These are phyloP conservation scores for Aspergillus fumigatus DNA, from an alignment of 2,329 filamentous ascomycete species.

Conservation along the genomic window DNA sequence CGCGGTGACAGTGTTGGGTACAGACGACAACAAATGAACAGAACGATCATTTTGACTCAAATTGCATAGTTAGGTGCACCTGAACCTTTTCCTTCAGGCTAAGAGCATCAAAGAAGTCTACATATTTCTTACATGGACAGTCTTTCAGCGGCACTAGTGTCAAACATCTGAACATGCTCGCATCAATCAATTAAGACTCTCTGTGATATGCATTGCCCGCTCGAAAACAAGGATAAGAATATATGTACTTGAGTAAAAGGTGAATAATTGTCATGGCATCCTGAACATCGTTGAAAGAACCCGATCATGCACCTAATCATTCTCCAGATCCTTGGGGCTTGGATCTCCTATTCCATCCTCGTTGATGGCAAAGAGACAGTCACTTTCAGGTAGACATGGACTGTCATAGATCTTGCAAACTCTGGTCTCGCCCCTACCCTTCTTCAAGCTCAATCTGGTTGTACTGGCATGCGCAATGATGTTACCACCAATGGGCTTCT, in stretches of 20 bases:
- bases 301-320: slow-evolving; percentile 50
- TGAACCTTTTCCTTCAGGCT: not conserved
- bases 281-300: slow-evolving; percentile 5
- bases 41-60: not conserved
- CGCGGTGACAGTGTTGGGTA: slow-evolving; percentile 1
- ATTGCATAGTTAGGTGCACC: not conserved
- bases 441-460: slow-evolving; percentile 89
- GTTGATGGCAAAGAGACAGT: slow-evolving; percentile 93
- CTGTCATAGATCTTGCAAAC: slow-evolving; percentile 99
- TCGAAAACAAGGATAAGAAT: slow-evolving; percentile 2
- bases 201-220: not conserved
- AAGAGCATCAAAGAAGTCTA: not conserved
- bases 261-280: slow-evolving; percentile 23
- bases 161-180: not conserved
- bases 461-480: slow-evolving; percentile 98
- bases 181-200: not conserved
- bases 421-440: slow-evolving; percentile 89
- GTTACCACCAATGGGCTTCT: slow-evolving; percentile 98
- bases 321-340: slow-evolving; percentile 90
- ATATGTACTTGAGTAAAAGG: slow-evolving; percentile 12
- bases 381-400: slow-evolving; percentile 91
- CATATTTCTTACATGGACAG: not conserved
- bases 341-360: slow-evolving; percentile 97
- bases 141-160: not conserved
- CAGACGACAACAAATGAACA: not conserved